Evolutionary conservation across 2,329 filamentous ascomycete species (phyloP).

Genomic region (Fusarium kyushuense): DNA sequence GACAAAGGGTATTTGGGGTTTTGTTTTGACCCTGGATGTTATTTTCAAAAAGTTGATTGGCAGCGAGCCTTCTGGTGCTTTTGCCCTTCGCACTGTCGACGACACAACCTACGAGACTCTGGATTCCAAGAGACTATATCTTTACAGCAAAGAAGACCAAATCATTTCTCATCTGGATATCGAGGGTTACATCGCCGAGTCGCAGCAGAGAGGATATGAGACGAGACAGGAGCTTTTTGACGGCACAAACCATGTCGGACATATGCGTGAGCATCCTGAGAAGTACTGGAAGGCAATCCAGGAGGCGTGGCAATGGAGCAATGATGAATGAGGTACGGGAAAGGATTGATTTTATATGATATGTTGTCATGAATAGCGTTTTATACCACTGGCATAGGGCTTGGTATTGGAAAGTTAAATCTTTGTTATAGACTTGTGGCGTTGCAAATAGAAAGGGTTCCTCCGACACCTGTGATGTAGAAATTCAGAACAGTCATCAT

Average conservation of each 20-base stretch:
- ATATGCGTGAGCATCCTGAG: slow-evolving; percentile 67
- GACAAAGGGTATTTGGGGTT: slow-evolving; percentile 61
- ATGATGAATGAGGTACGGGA: slow-evolving; percentile 9
- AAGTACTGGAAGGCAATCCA: slow-evolving; percentile 67
- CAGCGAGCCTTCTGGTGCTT: slow-evolving; percentile 56
- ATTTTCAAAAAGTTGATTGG: slow-evolving; percentile 54
- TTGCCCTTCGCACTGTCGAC: slow-evolving; percentile 54
- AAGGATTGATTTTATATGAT: slow-evolving; percentile 4
- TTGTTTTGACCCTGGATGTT: slow-evolving; percentile 56
- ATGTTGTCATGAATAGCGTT: slow-evolving; percentile 20
- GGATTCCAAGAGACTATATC: slow-evolving; percentile 62
- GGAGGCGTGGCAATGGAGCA: slow-evolving; percentile 45
- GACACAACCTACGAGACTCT: slow-evolving; percentile 53
- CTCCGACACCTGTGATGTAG: too few species aligned
- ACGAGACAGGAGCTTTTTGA: slow-evolving; percentile 66
- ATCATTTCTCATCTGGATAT: slow-evolving; percentile 69
- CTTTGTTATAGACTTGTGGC: background rate
- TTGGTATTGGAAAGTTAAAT: background rate
- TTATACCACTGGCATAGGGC: slow-evolving; percentile 23
- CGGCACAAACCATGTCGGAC: slow-evolving; percentile 70
- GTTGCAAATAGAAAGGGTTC: too few species aligned
- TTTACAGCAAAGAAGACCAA: slow-evolving; percentile 70
- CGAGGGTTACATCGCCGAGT: slow-evolving; percentile 64
- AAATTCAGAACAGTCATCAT: fast-evolving
- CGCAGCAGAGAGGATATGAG: slow-evolving; percentile 61